Percentiles rank a stretch among this genome's conserved stretches.
Conservation (phyloP, 129 eudicot genomes). For the Silybum marianum region DNA sequence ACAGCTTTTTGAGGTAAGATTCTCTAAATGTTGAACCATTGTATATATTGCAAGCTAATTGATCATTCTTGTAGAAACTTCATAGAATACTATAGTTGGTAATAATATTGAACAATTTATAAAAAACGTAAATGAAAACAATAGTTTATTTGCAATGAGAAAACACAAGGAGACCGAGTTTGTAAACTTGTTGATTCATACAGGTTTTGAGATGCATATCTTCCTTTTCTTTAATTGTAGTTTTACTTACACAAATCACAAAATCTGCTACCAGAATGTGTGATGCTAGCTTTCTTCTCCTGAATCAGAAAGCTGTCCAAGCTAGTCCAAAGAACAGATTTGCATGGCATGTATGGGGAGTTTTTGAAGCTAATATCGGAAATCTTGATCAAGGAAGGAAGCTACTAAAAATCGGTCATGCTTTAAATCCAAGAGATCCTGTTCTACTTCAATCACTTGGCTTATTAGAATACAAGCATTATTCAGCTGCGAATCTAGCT, state of each 20-base stretch:
- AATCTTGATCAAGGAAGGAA: constrained; percentile 73
- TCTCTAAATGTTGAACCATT: not conserved
- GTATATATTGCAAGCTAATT: not conserved
- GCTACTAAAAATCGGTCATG: constrained; percentile 79
- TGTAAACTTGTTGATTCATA: not conserved
- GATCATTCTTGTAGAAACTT: not conserved
- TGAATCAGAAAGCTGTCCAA: constrained; percentile 79
- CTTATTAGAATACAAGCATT: constrained; percentile 67
- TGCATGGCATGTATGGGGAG: constrained; percentile 99
- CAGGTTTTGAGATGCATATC: not conserved
- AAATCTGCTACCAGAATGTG: constrained; percentile 9
- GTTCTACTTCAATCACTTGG: constrained; percentile 95
- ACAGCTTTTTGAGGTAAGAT: constrained; percentile 76
- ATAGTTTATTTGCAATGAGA: not conserved
- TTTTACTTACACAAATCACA: constrained; percentile 17
- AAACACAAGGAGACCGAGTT: not conserved
- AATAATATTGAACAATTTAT: not conserved
- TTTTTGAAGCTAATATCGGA: constrained; percentile 78
- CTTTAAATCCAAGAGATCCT: constrained; percentile 93
- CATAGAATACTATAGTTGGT: not conserved
- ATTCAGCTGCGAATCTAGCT: constrained; percentile 75
- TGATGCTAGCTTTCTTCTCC: constrained; percentile 22
- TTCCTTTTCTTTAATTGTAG: not conserved
- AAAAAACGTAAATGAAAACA: not conserved
- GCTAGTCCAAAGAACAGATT: constrained; percentile 98